Evolutionary conservation across 2,329 filamentous ascomycete species (phyloP), one percentile per base, ranked within the genome.

Genomic region (Dactylonectria estremocensis): DNA sequence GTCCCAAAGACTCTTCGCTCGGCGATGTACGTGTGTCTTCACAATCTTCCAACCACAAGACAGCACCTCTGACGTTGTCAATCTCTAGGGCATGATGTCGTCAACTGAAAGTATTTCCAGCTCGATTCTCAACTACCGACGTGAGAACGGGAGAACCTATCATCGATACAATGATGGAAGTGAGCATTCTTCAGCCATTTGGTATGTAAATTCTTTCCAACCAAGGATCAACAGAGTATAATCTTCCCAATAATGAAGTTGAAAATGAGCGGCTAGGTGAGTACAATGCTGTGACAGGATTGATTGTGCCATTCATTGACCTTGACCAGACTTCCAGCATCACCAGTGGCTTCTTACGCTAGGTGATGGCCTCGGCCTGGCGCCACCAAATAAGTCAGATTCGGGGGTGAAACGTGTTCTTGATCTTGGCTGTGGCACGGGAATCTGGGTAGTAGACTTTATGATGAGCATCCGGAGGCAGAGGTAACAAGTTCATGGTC

Each of bases 101-200:
- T 70, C 68, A 3, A 70, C 68, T 0, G 33, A 66, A 31, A 67
- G 67, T 4, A 35, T 70, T 1, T 50, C 57, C 0, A 58, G 48
- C 14, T 69, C 66, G 3, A 67, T 70, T 11, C 16, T 67, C 9
- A 60, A 68, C 14, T 16, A 20, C 1, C 57, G 61, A 0, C 46
- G 14, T 1, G 67, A 69, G 16, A 69, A 69, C 10, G 67, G 67
- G 5, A 65, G 67, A 45, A 68, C 67, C 0, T 68, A 69, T 9
- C 67, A 68, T 14, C 0, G 56, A 5, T 68, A 59, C 11, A 59
- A 45, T 16, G 66, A 69, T 14, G 66, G 66, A 58, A 69, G 66
- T 68, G 0, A 46, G 67, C 31, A 28, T 18, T 22, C 3, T 20
- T 1, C 13, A 6, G 4, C 3, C 33, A 5, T 3, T 1, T 5